Percentiles rank a stretch among this genome's conserved stretches.
These are phyloP conservation scores for Linaria vulgaris DNA, from an alignment of 257 asterid genomes.

Conservation along the genomic window DNA sequence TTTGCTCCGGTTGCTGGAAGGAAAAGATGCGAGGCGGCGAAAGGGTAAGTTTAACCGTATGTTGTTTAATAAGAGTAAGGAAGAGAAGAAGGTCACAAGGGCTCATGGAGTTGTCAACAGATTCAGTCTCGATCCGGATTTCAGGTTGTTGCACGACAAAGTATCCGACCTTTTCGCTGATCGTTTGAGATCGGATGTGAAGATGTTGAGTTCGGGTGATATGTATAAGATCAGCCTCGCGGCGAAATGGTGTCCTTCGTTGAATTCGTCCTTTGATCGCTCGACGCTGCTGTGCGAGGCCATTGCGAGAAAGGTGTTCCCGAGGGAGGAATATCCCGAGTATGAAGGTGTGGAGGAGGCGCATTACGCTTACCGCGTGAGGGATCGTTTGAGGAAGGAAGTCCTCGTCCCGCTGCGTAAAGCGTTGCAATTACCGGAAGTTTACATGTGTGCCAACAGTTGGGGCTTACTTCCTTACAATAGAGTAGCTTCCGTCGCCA, in stretches of 20 bases:
- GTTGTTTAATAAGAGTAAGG: background rate
- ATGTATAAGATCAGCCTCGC: conserved; percentile 39
- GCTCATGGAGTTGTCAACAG: conserved; percentile 41
- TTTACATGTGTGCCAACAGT: conserved; percentile 39
- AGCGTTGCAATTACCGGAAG: conserved; percentile 55
- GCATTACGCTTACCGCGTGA: conserved; percentile 47
- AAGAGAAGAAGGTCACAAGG: conserved; percentile 28
- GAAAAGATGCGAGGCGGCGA: conserved; percentile 36
- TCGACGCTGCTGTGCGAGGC: conserved; percentile 46
- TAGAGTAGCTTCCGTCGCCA: conserved; percentile 56
- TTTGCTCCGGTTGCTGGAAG: conserved; percentile 47
- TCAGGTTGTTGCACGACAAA: conserved; percentile 38
- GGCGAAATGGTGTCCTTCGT: conserved; percentile 64
- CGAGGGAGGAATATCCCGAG: conserved; percentile 36
- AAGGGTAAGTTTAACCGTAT: no score
- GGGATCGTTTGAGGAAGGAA: conserved; percentile 59
- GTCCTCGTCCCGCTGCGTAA: conserved; percentile 46
- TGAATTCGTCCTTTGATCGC: conserved; percentile 45
- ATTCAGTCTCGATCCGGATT: conserved; percentile 36
- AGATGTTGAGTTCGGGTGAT: conserved; percentile 28
- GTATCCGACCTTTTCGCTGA: conserved; percentile 40
- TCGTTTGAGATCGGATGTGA: conserved; percentile 37
- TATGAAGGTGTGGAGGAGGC: conserved; percentile 44
- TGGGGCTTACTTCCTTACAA: conserved; percentile 35
- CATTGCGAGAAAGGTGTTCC: conserved; percentile 46